Conservation (phyloP, 108 stramenopile species). For the Skeletonema grethae region DNA sequence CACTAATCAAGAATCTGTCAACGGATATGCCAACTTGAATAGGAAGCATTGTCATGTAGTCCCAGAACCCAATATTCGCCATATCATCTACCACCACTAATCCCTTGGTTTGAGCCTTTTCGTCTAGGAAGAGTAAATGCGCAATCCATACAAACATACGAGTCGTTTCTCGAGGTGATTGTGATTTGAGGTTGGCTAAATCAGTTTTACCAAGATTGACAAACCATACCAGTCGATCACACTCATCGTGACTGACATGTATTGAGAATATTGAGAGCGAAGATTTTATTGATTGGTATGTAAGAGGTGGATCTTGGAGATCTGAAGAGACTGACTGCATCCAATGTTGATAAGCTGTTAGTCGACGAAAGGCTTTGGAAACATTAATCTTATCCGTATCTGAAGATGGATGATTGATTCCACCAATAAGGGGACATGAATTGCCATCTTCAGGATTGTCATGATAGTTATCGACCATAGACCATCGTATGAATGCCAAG, state of each 20-base stretch:
- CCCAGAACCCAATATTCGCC: constrained; percentile 50
- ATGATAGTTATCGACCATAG: constrained; percentile 38
- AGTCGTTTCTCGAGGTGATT: constrained; percentile 44
- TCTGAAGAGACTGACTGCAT: constrained; percentile 63
- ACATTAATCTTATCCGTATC: constrained; percentile 50
- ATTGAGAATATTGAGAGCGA: constrained; percentile 50
- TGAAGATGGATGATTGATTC: constrained; percentile 30
- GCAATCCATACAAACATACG: constrained; percentile 60
- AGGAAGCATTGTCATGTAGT: constrained; percentile 64
- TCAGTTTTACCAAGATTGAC: constrained; percentile 60
- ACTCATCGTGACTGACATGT: constrained; percentile 45
- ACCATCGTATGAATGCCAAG: constrained; percentile 53
- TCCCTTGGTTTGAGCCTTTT: constrained; percentile 57
- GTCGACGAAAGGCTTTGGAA: constrained; percentile 68
- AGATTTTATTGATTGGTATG: constrained; percentile 44
- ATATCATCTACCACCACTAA: constrained; percentile 56
- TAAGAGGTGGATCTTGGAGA: constrained; percentile 50
- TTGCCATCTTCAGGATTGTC: constrained; percentile 33
- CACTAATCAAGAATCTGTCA: constrained; percentile 65
- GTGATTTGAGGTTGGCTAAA: constrained; percentile 35
- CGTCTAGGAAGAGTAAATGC: constrained; percentile 61
- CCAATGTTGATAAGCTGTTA: constrained; percentile 65
- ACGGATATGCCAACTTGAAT: constrained; percentile 54
- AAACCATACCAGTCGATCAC: constrained; percentile 65
- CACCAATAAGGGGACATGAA: constrained; percentile 36